phyloP scores from a whole-genome alignment of 163 green algal species.

The Chlamydomonas reinhardtii region DNA sequence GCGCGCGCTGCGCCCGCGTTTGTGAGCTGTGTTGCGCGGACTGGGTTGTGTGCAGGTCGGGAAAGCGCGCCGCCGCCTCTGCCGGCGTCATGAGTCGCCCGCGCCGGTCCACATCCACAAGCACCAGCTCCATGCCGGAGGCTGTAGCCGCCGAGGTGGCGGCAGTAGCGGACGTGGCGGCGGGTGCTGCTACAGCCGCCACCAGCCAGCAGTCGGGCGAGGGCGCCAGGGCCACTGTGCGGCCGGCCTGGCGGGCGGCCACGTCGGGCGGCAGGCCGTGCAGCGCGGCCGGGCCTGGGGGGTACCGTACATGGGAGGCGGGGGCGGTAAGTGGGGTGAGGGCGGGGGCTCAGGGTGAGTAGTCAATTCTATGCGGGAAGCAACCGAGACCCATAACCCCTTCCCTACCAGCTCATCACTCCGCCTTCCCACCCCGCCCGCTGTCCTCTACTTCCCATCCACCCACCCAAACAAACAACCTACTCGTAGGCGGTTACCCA shows the following conservation, averaged over 20 bases:
- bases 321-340: too few species aligned
- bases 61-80: conserved; percentile 14
- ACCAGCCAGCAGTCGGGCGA: conserved; percentile 53
- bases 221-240: conserved; percentile 42
- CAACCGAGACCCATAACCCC: too few species aligned
- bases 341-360: too few species aligned
- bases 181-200: background rate
- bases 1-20: background rate
- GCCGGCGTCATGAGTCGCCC: conserved; percentile 20
- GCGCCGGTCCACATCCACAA: conserved; percentile 34
- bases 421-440: too few species aligned
- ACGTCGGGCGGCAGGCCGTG: conserved; percentile 48
- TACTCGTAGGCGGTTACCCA: too few species aligned
- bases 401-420: too few species aligned
- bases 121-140: background rate
- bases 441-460: too few species aligned
- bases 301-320: too few species aligned
- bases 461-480: too few species aligned
- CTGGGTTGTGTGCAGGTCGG: too few species aligned
- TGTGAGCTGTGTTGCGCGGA: too few species aligned
- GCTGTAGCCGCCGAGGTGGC: background rate
- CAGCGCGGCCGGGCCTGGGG: conserved; percentile 6
- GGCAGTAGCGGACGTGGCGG: background rate
- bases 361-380: too few species aligned
- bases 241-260: conserved; percentile 55